Base-by-base conservation (phyloP, 2,329 filamentous ascomycete genomes). In the Exophiala alcalophila region DNA sequence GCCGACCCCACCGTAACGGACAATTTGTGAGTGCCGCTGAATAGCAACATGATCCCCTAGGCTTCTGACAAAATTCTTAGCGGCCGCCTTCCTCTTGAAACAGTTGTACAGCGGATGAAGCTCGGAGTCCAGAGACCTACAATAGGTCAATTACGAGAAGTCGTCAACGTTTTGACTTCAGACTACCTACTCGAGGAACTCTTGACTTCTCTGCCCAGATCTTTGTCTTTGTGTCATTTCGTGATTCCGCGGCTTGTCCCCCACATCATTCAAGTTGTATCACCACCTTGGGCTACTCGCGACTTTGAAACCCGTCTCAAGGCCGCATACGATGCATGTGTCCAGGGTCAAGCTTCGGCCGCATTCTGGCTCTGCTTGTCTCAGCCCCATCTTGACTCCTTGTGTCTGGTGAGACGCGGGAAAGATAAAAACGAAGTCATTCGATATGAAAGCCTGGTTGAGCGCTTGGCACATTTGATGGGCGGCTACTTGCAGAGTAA, bases 1-100 rank as follows among this genome's bases (percentile, higher is more conserved):
- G 16, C 25, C 21, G 40, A 43, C 19, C 25, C 25, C 10, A 43
- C 35, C 16, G 40, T 36, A 4, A 30, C n/a, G n/a, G 23, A 34
- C 30, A 16, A 21, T 15, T 1, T 3, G 38, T 41, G 34, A 20
- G 38, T 41, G n/a, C n/a, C n/a, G n/a, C n/a, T n/a, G n/a, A n/a
- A n/a, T n/a, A n/a, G n/a, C n/a, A n/a, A n/a, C n/a, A n/a, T n/a
- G n/a, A n/a, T n/a, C n/a, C n/a, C n/a, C n/a, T n/a, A n/a, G n/a
- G n/a, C n/a, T n/a, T n/a, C n/a, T n/a, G n/a, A n/a, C n/a, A n/a
- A n/a, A n/a, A n/a, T n/a, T n/a, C n/a, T n/a, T n/a, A n/a, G n/a
- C n/a, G n/a, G n/a, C n/a, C n/a, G n/a, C n/a, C n/a, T n/a, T n/a
- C n/a, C n/a, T n/a, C n/a, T n/a, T n/a, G n/a, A n/a, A n/a, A n/a